Percentiles rank a stretch among this genome's conserved stretches.
These are phyloP conservation scores for Trametes elegans DNA, from an alignment of 768 basidiomycete genomes.

Conservation along the genomic window DNA sequence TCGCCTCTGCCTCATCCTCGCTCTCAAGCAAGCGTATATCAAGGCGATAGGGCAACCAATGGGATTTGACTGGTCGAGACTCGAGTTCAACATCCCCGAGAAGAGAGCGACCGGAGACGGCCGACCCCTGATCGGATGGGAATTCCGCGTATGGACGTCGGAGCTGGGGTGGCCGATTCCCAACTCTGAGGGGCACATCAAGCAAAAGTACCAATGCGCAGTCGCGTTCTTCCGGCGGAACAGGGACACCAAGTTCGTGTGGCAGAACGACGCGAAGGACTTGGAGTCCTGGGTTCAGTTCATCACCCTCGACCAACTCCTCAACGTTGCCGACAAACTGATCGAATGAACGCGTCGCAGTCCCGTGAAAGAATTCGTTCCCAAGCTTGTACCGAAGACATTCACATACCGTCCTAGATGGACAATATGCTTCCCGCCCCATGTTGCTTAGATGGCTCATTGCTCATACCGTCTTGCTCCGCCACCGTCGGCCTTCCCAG, in stretches of 20 bases:
- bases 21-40: conserved; percentile 80
- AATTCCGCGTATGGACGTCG: conserved; percentile 78
- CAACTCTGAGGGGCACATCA: conserved; percentile 50
- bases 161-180: conserved; percentile 59
- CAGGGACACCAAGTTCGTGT: conserved; percentile 64
- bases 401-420: neutral
- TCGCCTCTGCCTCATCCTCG: conserved; percentile 72
- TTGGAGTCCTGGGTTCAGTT: conserved; percentile 83
- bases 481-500: neutral
- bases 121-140: conserved; percentile 74
- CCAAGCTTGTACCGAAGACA: neutral
- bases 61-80: conserved; percentile 78
- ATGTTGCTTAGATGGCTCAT: neutral
- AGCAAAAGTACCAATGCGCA: conserved; percentile 75
- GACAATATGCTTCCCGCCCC: neutral
- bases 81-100: conserved; percentile 76
- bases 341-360: conserved; percentile 41
- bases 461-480: neutral
- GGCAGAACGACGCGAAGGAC: conserved; percentile 64
- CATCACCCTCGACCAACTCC: conserved; percentile 77
- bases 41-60: conserved; percentile 79
- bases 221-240: conserved; percentile 75
- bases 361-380: neutral
- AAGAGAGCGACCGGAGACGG: conserved; percentile 65
- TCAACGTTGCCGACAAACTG: conserved; percentile 75